Conservation (phyloP, 106 monocot genomes). For the Vanilla planifolia region DNA sequence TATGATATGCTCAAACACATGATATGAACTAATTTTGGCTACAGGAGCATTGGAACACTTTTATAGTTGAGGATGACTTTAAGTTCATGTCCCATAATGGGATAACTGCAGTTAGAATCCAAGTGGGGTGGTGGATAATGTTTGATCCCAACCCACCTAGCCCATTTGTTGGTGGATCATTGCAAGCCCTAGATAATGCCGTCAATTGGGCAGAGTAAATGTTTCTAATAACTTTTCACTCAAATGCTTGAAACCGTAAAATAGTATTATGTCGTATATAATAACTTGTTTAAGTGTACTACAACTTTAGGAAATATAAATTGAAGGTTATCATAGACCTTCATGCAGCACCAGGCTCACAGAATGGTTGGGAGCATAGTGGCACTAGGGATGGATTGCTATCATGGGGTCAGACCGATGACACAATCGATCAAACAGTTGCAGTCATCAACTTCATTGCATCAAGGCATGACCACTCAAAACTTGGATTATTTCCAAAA, state of each 20-base stretch:
- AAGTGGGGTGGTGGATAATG: constrained; percentile 4
- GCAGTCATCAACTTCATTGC: constrained; percentile 61
- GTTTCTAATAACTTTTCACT: not conserved
- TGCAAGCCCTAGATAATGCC: constrained; percentile 6
- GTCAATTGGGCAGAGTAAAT: constrained; percentile 13
- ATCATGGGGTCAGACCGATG: constrained; percentile 49
- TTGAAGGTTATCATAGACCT: constrained; percentile 45
- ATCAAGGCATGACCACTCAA: no score
- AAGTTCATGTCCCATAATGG: constrained; percentile 31
- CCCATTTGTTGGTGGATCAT: constrained; percentile 11
- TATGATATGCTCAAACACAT: no score
- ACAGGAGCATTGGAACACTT: constrained; percentile 9
- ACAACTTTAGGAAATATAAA: constrained; percentile 20
- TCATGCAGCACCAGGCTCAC: constrained; percentile 43
- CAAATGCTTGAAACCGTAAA: not conserved
- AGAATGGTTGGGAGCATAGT: constrained; percentile 58
- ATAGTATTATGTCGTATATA: not conserved
- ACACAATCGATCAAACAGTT: constrained; percentile 43
- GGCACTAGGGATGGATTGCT: constrained; percentile 59
- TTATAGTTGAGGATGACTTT: constrained; percentile 40
- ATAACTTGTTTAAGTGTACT: not conserved
- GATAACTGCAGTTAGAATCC: constrained; percentile 2
- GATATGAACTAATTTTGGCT: no score
- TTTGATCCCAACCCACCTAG: constrained; percentile 1
- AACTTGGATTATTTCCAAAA: no score